Base-by-base conservation (phyloP, 768 basidiomycete genomes). In the Amanita pallidorosea region DNA sequence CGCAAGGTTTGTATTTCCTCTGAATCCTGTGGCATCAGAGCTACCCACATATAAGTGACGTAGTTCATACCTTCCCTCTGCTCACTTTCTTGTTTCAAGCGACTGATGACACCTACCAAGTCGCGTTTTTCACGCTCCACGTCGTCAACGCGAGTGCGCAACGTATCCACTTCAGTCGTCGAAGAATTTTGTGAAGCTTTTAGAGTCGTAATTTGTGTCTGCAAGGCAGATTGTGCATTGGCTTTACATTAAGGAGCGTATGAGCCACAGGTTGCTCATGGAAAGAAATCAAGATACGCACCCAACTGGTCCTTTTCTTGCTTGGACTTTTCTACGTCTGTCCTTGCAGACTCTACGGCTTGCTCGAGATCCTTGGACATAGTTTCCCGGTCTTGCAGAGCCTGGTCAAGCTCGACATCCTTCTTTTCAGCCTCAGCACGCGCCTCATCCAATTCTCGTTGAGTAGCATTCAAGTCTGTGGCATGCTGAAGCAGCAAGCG, bases 91-190 rank as follows among this genome's bases (percentile, higher is more conserved):
- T 88, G 80, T 63, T 90, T 87, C 55, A 92, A 67, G 48, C 88
- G 76, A 63, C 86, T 91, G 4, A 93, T 79, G 40, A 92, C 85
- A 25, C 77, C 80, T 38, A 94, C 72, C 43, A 96, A 75, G 55
- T 94, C 90, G 31, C 91, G 80, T 67, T 96, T 96, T 71, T 96
- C 94, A 49, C 87, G 76, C 55, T 96, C 90, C 1, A 77, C 76
- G 54, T 89, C 86, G 18, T 89, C 81, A 4, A 85, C 67, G 35
- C 79, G 77, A 50, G 67, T 74, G 56, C 74, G 80, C 34, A 88
- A 61, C 5, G 67, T 62, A 33, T 80, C 81, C 7, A 80, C 63
- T 60, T 85, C 85, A 1, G 72, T 67, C 3, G 81, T 80, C 2
- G 87, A 83, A 0, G 79, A 71, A 9, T 79, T 71, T 40, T 84